Conservation (phyloP, 257 asterid genomes). For the Anisodus tanguticus region DNA sequence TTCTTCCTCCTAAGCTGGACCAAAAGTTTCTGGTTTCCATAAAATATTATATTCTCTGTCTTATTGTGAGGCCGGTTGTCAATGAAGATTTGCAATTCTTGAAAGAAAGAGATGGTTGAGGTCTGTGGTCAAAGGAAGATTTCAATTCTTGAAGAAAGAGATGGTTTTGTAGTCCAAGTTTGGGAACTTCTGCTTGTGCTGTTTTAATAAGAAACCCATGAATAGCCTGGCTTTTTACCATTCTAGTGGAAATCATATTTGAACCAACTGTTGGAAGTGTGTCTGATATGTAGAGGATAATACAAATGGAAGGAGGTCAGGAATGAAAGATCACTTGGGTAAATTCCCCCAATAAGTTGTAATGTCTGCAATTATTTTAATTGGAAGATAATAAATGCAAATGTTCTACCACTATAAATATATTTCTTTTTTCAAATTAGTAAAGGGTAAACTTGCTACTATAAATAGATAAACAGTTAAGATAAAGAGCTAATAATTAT, state of each 20-base stretch:
- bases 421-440: background rate
- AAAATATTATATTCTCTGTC: no score
- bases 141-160: background rate
- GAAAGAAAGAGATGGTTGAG: slow-evolving; percentile 2
- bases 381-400: background rate
- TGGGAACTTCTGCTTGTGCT: background rate
- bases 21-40: background rate
- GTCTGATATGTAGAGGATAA: slow-evolving; percentile 11
- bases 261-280: background rate
- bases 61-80: background rate
- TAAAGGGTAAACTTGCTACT: background rate
- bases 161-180: background rate
- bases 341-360: background rate
- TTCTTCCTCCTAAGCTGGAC: background rate
- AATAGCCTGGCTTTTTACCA: background rate
- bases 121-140: background rate
- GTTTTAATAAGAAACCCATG: background rate
- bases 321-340: background rate
- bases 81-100: background rate
- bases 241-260: background rate
- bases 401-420: background rate
- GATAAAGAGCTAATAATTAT: background rate
- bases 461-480: background rate
- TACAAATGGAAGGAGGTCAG: background rate
- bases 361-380: background rate